Conservation (phyloP, 129 eudicot species). For the Ambrosia artemisiifolia region DNA sequence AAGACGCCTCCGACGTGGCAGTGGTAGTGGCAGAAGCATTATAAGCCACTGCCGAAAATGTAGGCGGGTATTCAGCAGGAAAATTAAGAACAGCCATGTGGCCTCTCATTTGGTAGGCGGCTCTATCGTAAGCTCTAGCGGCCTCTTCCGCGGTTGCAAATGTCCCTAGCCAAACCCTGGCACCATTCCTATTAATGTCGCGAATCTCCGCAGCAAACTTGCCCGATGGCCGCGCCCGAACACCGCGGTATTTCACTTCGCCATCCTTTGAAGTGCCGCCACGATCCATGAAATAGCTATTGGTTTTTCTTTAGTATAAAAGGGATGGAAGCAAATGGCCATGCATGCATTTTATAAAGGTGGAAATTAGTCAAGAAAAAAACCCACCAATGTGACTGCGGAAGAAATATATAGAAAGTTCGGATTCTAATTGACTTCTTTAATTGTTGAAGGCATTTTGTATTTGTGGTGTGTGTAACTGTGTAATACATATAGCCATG, state of each 20-base stretch:
- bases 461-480: slow-evolving; percentile 5
- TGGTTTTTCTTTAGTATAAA: neutral
- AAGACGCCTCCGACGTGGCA: neutral
- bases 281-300: neutral
- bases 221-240: slow-evolving; percentile 45
- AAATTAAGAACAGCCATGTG: slow-evolving; percentile 43
- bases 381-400: slow-evolving; percentile 1
- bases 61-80: slow-evolving; percentile 40
- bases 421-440: slow-evolving; percentile 17
- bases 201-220: slow-evolving; percentile 48
- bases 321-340: neutral
- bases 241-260: slow-evolving; percentile 33
- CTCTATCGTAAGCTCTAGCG: slow-evolving; percentile 46
- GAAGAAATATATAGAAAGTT: slow-evolving; percentile 21
- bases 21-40: neutral
- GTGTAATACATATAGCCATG: too few species aligned
- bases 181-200: slow-evolving; percentile 28
- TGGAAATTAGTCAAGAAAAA: slow-evolving; percentile 21
- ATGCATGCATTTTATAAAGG: neutral
- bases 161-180: slow-evolving; percentile 46
- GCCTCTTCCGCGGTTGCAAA: slow-evolving; percentile 48
- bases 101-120: slow-evolving; percentile 43
- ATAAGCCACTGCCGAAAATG: slow-evolving; percentile 21
- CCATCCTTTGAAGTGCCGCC: neutral
- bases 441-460: slow-evolving; percentile 18